Conservation (phyloP, 345 rosid genomes). For the Gossypium herbaceum region DNA sequence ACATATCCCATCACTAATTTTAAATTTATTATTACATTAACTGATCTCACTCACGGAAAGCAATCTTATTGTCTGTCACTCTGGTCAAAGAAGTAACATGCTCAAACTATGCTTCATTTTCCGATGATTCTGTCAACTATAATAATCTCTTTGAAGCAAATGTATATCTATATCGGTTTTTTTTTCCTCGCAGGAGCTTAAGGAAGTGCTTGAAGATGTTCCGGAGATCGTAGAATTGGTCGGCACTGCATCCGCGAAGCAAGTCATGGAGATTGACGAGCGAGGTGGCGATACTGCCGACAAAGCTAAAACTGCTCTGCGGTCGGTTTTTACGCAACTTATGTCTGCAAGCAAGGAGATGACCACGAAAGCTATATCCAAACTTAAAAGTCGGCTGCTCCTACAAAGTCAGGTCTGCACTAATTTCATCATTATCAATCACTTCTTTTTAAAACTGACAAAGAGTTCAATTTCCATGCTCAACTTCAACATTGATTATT, state of each 20-base stretch:
- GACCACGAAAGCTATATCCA: slow-evolving; percentile 48
- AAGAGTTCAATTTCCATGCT: too few relatives aligned
- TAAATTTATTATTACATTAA: too few relatives aligned
- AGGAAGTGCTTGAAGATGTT: slow-evolving; percentile 57
- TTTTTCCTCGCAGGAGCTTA: slow-evolving; percentile 68
- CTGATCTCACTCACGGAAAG: too few relatives aligned
- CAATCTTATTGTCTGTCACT: too few relatives aligned
- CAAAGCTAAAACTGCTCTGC: slow-evolving; percentile 56
- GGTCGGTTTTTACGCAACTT: slow-evolving; percentile 71
- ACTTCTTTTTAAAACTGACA: not conserved
- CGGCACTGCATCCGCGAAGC: slow-evolving; percentile 52
- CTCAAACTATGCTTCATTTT: not conserved
- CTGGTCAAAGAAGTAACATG: too few relatives aligned
- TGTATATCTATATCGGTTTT: not conserved
- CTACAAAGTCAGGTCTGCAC: slow-evolving; percentile 59
- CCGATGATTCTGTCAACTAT: not conserved
- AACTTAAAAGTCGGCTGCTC: slow-evolving; percentile 61
- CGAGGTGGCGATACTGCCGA: slow-evolving; percentile 42
- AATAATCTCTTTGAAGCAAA: not conserved
- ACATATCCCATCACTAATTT: too few relatives aligned
- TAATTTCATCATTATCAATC: not conserved
- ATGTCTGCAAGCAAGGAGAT: slow-evolving; percentile 73
- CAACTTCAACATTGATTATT: too few relatives aligned
- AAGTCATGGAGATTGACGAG: slow-evolving; percentile 40
- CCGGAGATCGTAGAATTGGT: slow-evolving; percentile 86